Evolutionary conservation across 2,329 filamentous ascomycete species (phyloP), one percentile per base, ranked within the genome.

Genomic region (Aspergillus tubingensis): DNA sequence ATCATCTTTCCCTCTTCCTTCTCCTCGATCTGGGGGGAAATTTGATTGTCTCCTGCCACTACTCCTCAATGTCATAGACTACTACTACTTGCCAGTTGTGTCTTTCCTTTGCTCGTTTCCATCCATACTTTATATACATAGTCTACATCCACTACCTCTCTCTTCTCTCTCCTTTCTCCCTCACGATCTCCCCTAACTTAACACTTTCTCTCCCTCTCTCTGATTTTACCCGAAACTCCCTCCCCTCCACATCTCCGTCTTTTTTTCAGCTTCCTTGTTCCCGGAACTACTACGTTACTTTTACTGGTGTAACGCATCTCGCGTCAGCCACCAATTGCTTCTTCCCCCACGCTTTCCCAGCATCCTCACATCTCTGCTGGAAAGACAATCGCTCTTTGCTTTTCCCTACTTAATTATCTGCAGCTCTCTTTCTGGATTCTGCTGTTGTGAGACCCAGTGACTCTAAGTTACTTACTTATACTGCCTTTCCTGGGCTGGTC

Each of bases 261-360:
- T 11, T 41, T 44, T 23, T 43, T 39, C 23, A 5, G 15, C 44
- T 36, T 41, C 25, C 25, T 27, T 27, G 25, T 27, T 27, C 25
- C 25, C 47, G 53, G 30, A 32, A 27, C 25, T 27, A 8, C 25
- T 2, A 27, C 25, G 25, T 27, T 27, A 27, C 25, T 27, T 11
- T 32, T 32, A 36, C 32, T 36, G 32, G 56, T 59, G 48, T 61
- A 58, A 56, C 58, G 15, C 48, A 6, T 41, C 17, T 51, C 30
- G 38, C 38, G 38, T 30, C 19, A 50, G 57, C 59, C 59, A 65
- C 62, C 64, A 66, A 66, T 66, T 63, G 60, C 51, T 57, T 62
- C 53, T 44, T 36, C 56, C 60, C 62, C 60, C 59, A 54, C 59
- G 60, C 59, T 58, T 58, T 57, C 47, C 49, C 32, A 36, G 32